phyloP scores from a whole-genome alignment of 2,329 filamentous ascomycete species.

The Colletotrichum viniferum region DNA sequence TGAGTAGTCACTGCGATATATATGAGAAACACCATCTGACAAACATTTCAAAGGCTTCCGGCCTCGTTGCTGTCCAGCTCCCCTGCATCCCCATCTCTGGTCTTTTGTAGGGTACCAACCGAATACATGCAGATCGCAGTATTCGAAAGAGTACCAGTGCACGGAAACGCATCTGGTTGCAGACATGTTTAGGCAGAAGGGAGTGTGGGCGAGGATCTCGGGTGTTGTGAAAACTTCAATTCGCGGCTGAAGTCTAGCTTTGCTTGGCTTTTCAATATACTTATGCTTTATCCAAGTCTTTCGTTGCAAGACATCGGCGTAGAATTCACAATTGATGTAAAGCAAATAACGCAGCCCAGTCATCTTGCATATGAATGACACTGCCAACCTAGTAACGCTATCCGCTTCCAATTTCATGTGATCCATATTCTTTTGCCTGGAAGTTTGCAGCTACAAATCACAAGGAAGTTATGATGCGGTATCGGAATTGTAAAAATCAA shows the following conservation, averaged over 20 bases:
- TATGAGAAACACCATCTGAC: neutral
- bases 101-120: neutral
- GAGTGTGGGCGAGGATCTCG: neutral
- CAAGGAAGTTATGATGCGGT: neutral
- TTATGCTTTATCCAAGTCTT: neutral
- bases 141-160: neutral
- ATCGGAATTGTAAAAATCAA: fast-evolving
- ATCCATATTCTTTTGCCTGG: neutral
- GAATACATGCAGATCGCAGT: neutral
- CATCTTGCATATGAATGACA: neutral
- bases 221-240: neutral
- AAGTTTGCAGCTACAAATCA: neutral
- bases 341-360: neutral
- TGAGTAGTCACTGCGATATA: neutral
- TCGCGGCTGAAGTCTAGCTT: neutral
- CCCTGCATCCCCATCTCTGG: neutral
- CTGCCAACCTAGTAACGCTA: neutral
- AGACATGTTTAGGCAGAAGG: fast-evolving
- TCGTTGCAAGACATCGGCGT: fast-evolving
- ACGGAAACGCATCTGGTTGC: neutral
- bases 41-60: neutral
- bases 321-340: neutral
- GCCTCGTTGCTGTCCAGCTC: neutral
- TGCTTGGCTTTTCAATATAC: neutral
- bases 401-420: fast-evolving